Percentiles rank a stretch among this genome's conserved stretches.
Evolutionary conservation across 352 stramenopile species (phyloP).

Genomic region (Aphanomyces stellatus): DNA sequence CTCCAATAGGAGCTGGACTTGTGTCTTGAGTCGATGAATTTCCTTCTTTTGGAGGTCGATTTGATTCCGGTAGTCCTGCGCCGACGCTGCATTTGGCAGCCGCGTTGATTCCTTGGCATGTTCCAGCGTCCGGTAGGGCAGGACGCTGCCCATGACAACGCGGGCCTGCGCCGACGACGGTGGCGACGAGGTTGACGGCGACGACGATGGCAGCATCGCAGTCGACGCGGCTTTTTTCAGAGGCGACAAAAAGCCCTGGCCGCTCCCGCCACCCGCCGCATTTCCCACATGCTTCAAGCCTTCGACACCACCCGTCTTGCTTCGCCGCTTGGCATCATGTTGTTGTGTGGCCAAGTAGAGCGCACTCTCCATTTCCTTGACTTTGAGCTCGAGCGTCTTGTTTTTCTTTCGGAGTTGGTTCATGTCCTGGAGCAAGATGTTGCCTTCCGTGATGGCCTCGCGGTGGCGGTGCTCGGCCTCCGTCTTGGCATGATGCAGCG

Average conservation of each 20-base stretch:
- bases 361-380: slow-evolving; percentile 47
- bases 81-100: neutral
- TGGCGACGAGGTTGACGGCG: too few species aligned
- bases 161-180: slow-evolving; percentile 18
- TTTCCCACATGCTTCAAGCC: neutral
- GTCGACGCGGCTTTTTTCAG: slow-evolving; percentile 21
- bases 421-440: slow-evolving; percentile 70
- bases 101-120: slow-evolving; percentile 21
- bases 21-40: slow-evolving; percentile 54
- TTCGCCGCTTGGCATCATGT: slow-evolving; percentile 1
- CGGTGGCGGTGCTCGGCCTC: slow-evolving; percentile 57
- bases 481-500: slow-evolving; percentile 58
- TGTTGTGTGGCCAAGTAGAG: slow-evolving; percentile 4
- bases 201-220: neutral
- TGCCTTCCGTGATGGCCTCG: slow-evolving; percentile 67
- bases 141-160: slow-evolving; percentile 21
- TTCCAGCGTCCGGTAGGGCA: slow-evolving; percentile 48
- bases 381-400: slow-evolving; percentile 50
- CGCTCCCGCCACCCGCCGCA: too few species aligned
- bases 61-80: slow-evolving; percentile 35
- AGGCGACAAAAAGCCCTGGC: slow-evolving; percentile 23
- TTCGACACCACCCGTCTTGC: slow-evolving; percentile 10
- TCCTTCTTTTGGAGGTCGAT: slow-evolving; percentile 56
- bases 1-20: slow-evolving; percentile 53
- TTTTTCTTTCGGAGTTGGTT: slow-evolving; percentile 70